phyloP scores from a whole-genome alignment of 2,329 filamentous ascomycete species.

The Acrocalymma vagum region DNA sequence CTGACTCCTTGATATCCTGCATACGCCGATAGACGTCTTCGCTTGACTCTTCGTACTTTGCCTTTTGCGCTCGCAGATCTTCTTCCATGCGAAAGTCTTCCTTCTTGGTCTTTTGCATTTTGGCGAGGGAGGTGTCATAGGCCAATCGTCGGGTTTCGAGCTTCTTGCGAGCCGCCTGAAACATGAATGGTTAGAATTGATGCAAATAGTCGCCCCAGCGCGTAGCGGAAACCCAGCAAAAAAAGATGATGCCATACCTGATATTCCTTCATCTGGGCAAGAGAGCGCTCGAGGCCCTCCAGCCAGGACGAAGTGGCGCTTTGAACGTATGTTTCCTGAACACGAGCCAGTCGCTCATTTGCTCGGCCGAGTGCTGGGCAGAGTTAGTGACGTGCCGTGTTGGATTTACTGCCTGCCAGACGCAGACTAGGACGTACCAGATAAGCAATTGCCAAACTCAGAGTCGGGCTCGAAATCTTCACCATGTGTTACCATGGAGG shows the following conservation, averaged over 20 bases:
- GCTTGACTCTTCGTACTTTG: constrained; percentile 94
- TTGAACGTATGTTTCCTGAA: constrained; percentile 83
- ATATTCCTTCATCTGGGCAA: constrained; percentile 97
- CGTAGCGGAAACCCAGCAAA: no score
- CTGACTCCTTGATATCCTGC: constrained; percentile 95
- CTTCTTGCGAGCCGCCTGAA: constrained; percentile 84
- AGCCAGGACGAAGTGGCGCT: constrained; percentile 85
- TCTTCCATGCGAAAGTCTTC: constrained; percentile 95
- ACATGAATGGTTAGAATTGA: constrained; percentile 26
- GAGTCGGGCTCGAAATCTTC: constrained; percentile 93
- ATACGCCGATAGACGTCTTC: constrained; percentile 92
- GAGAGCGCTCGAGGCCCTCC: constrained; percentile 86
- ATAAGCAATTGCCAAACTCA: constrained; percentile 87
- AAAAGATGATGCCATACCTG: constrained; percentile 71
- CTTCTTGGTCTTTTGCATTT: constrained; percentile 92
- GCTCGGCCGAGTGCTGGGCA: constrained; percentile 76
- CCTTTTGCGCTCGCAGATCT: constrained; percentile 87
- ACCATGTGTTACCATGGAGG: constrained; percentile 86
- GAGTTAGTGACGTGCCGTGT: constrained; percentile 22
- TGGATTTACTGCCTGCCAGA: no score
- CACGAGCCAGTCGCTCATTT: constrained; percentile 85
- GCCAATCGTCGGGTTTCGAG: constrained; percentile 88
- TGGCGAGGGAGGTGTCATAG: constrained; percentile 87
- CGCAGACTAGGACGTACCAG: constrained; percentile 59
- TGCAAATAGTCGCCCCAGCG: no score